These are phyloP conservation scores for Simmondsia chinensis DNA, from an alignment of 148 eudicot species.

Conservation along the genomic window DNA sequence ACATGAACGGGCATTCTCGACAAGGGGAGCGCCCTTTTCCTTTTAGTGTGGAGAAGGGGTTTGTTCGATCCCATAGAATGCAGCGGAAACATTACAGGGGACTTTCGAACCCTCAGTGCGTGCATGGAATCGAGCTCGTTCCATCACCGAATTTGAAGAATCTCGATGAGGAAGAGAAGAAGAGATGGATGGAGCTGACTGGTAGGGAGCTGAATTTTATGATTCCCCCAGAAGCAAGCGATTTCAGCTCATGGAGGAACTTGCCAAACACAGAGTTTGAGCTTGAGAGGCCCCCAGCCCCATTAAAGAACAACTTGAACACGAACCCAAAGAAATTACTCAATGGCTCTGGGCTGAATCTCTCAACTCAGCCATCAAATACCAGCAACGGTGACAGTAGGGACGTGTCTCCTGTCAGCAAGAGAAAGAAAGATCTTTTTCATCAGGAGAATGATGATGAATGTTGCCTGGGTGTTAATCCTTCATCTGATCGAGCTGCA, in stretches of 20 bases:
- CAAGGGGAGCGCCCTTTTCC: conserved; percentile 59
- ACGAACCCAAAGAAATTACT: conserved; percentile 24
- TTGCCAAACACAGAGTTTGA: conserved; percentile 45
- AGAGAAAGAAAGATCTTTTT: conserved; percentile 27
- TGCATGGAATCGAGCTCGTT: conserved; percentile 58
- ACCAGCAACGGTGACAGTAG: conserved; percentile 15
- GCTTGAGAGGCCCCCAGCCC: conserved; percentile 28
- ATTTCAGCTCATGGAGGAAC: conserved; percentile 55
- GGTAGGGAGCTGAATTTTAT: conserved; percentile 38
- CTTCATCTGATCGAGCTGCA: conserved; percentile 18
- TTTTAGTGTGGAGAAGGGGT: conserved; percentile 48
- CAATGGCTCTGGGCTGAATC: conserved; percentile 25
- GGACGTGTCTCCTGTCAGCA: conserved; percentile 24
- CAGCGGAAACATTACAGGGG: conserved; percentile 66
- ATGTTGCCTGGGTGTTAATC: conserved; percentile 17
- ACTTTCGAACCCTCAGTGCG: conserved; percentile 58
- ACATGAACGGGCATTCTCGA: conserved; percentile 64
- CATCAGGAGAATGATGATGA: conserved; percentile 22
- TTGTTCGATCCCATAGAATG: conserved; percentile 60
- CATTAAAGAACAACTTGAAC: conserved; percentile 15
- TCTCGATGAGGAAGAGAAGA: conserved; percentile 39
- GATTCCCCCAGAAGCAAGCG: conserved; percentile 43
- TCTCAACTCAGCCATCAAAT: conserved; percentile 21
- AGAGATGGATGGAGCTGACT: conserved; percentile 52
- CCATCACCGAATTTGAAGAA: conserved; percentile 28